Conservation (phyloP, 768 basidiomycete genomes). For the Russula sp. region DNA sequence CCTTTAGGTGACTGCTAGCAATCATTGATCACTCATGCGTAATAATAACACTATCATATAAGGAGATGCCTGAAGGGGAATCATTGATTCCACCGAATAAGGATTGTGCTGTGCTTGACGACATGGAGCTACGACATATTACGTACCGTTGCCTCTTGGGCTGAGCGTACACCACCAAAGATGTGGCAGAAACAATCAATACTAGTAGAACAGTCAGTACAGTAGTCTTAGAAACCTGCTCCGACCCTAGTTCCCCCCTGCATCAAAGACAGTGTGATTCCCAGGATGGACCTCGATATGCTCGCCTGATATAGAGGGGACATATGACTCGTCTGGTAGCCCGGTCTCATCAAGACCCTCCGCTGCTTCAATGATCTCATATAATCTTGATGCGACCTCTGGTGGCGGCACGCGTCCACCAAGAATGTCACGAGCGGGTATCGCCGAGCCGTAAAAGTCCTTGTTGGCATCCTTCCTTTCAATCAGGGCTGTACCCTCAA, state of each 20-base stretch:
- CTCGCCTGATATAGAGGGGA: slow-evolving; percentile 63
- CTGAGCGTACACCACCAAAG: slow-evolving; percentile 2
- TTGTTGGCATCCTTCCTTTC: slow-evolving; percentile 96
- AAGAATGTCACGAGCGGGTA: slow-evolving; percentile 88
- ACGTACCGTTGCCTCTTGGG: not conserved
- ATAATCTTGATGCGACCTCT: slow-evolving; percentile 86
- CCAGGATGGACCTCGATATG: slow-evolving; percentile 48
- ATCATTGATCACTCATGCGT: not conserved
- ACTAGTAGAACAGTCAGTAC: slow-evolving; percentile 13
- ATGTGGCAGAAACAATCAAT: slow-evolving; percentile 1
- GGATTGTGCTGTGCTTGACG: too few relatives aligned
- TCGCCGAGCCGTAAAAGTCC: slow-evolving; percentile 90
- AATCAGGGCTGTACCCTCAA: slow-evolving; percentile 92
- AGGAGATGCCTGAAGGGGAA: too few relatives aligned
- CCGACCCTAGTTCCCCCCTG: slow-evolving; percentile 45
- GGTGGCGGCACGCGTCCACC: slow-evolving; percentile 95
- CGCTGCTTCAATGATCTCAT: slow-evolving; percentile 95
- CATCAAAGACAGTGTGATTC: slow-evolving; percentile 70
- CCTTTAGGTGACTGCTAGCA: slow-evolving; percentile 39
- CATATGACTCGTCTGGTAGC: slow-evolving; percentile 74
- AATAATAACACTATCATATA: not conserved
- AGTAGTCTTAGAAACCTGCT: not conserved
- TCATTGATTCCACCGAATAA: not conserved
- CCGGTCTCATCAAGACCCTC: slow-evolving; percentile 88
- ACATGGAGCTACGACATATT: too few relatives aligned